Evolutionary conservation across 208 protist genomes (phyloP).

Genomic region (Trichomonas vaginalis): DNA sequence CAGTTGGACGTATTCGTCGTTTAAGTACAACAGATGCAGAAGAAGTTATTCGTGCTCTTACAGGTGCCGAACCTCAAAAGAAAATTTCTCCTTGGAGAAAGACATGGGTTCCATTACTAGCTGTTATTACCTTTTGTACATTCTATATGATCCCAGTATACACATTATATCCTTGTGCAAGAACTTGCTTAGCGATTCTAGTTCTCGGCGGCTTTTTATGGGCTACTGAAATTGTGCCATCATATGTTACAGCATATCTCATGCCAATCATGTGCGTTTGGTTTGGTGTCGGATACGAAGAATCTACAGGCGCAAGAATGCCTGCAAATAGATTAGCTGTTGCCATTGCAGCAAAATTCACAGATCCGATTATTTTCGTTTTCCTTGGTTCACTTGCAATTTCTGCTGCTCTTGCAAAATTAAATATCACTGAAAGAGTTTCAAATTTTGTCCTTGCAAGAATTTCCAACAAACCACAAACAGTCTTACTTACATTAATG

Average conservation of each 20-base stretch:
- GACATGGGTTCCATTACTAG: neutral
- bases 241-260: neutral
- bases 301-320: neutral
- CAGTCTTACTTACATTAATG: neutral
- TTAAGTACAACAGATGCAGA: neutral
- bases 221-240: neutral
- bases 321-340: neutral
- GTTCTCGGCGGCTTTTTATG: neutral
- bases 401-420: neutral
- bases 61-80: neutral
- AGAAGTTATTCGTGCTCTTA: neutral
- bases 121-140: neutral
- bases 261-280: neutral
- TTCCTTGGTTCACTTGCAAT: neutral
- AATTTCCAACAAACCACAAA: neutral
- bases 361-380: conserved; percentile 7
- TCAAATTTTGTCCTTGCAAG: neutral
- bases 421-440: neutral
- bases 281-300: neutral
- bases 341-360: conserved; percentile 1
- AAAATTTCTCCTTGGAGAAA: neutral
- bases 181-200: neutral
- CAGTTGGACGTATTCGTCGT: neutral
- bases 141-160: neutral
- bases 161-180: neutral